phyloP scores from a whole-genome alignment of 2,329 filamentous ascomycete species.

The Aspergillus awamori region DNA sequence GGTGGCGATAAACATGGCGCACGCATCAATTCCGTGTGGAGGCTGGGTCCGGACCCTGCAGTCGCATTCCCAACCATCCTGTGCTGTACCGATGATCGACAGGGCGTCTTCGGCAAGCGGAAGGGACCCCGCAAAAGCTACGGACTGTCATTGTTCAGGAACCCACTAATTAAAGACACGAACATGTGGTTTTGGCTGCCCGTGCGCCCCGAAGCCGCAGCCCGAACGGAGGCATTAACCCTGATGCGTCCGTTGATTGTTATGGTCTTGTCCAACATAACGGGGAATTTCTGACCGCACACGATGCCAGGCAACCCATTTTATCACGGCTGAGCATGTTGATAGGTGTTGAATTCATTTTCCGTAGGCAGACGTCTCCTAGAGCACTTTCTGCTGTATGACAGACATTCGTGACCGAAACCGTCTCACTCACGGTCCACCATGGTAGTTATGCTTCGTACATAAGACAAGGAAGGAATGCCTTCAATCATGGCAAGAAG shows the following conservation, averaged over 20 bases:
- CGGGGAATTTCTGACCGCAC: slow-evolving; percentile 15
- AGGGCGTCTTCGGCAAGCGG: background rate
- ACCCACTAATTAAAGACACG: background rate
- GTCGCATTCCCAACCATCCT: slow-evolving; percentile 4
- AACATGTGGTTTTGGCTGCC: background rate
- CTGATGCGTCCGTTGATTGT: background rate
- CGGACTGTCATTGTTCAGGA: slow-evolving; percentile 7
- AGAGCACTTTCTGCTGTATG: background rate
- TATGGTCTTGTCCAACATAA: slow-evolving; percentile 3
- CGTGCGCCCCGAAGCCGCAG: background rate
- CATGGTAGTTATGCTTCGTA: background rate
- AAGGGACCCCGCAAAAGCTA: slow-evolving; percentile 5
- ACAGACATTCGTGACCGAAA: slow-evolving; percentile 4
- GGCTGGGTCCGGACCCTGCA: slow-evolving; percentile 8
- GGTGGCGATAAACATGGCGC: background rate
- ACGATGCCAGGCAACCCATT: slow-evolving; percentile 4
- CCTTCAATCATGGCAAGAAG: background rate
- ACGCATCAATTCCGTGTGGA: slow-evolving; percentile 5
- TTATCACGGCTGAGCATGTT: slow-evolving; percentile 2
- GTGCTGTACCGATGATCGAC: background rate
- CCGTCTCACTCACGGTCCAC: background rate
- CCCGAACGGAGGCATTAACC: background rate
- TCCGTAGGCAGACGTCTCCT: background rate
- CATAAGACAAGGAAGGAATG: background rate
- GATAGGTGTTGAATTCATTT: background rate